Evolutionary conservation across 805 yeast genomes (phyloP).

Genomic region (Saturnispora saitoi): DNA sequence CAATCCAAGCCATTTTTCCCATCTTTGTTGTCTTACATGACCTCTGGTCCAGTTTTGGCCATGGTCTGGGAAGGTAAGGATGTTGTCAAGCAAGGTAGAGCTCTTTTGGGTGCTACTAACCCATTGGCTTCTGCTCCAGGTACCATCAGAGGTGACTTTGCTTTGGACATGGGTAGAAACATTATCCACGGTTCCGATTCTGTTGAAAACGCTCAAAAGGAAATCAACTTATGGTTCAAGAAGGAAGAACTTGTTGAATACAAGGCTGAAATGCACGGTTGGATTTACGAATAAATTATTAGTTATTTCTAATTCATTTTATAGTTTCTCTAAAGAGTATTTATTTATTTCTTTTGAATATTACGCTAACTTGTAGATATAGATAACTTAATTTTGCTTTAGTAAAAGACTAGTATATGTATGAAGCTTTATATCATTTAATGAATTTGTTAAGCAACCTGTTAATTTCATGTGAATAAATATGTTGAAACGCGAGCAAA

Average conservation of each 20-base stretch:
- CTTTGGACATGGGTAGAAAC: slow-evolving; percentile 98
- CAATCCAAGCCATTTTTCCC: slow-evolving; percentile 97
- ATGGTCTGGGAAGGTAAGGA: slow-evolving; percentile 99
- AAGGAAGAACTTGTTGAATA: slow-evolving; percentile 89
- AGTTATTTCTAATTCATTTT: slow-evolving; percentile 1
- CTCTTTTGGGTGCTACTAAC: slow-evolving; percentile 97
- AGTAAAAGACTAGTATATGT: no score
- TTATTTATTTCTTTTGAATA: background rate
- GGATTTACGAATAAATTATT: slow-evolving; percentile 82
- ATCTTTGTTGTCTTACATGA: slow-evolving; percentile 90
- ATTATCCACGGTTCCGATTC: slow-evolving; percentile 99
- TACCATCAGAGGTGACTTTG: slow-evolving; percentile 99
- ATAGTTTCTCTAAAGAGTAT: background rate
- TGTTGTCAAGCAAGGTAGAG: slow-evolving; percentile 98
- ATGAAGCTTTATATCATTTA: no score
- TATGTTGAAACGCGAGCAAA: no score
- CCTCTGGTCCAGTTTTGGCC: slow-evolving; percentile 96
- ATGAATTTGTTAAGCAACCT: no score
- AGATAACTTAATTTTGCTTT: no score
- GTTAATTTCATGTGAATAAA: no score
- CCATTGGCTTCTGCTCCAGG: slow-evolving; percentile 97
- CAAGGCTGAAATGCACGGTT: slow-evolving; percentile 74
- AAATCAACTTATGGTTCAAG: slow-evolving; percentile 96
- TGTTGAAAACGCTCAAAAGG: slow-evolving; percentile 94
- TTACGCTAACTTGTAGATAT: no score